These are phyloP conservation scores for Dioscorea dumetorum DNA, from an alignment of 106 monocot genomes.

Conservation along the genomic window DNA sequence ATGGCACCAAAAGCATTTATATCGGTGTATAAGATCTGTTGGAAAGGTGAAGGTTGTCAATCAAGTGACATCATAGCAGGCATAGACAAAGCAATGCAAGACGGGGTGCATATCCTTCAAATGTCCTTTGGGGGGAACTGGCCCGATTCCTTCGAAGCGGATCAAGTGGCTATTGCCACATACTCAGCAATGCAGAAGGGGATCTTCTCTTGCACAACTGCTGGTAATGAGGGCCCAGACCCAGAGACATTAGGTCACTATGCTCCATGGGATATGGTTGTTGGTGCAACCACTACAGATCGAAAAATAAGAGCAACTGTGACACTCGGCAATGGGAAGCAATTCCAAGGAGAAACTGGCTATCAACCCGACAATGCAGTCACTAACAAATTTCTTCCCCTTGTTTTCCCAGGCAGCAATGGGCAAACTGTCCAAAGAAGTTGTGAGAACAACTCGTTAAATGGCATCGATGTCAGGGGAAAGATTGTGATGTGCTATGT, in stretches of 20 bases:
- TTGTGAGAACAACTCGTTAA: too few species aligned
- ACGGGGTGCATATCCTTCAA: slow-evolving; percentile 21
- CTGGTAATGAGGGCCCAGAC: not conserved
- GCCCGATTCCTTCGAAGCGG: not conserved
- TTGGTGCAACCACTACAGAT: not conserved
- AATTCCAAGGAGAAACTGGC: too few species aligned
- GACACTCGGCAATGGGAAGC: not conserved
- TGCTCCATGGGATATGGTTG: too few species aligned
- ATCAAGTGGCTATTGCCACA: not conserved
- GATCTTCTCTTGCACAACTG: not conserved
- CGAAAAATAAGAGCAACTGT: not conserved
- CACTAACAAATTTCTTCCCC: too few species aligned
- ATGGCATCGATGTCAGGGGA: too few species aligned
- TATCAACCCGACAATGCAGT: too few species aligned
- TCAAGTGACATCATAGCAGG: slow-evolving; percentile 9
- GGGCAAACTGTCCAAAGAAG: too few species aligned
- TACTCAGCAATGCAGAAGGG: not conserved
- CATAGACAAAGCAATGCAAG: slow-evolving; percentile 14
- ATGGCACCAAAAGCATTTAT: slow-evolving; percentile 24
- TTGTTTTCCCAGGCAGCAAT: too few species aligned
- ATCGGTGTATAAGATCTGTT: slow-evolving; percentile 13
- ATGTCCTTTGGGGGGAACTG: slow-evolving; percentile 8
- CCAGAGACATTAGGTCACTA: not conserved
- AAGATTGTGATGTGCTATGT: too few species aligned
- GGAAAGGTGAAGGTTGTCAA: not conserved